Conservation (phyloP, 2,329 filamentous ascomycete genomes). For the Aspergillus cejpii region DNA sequence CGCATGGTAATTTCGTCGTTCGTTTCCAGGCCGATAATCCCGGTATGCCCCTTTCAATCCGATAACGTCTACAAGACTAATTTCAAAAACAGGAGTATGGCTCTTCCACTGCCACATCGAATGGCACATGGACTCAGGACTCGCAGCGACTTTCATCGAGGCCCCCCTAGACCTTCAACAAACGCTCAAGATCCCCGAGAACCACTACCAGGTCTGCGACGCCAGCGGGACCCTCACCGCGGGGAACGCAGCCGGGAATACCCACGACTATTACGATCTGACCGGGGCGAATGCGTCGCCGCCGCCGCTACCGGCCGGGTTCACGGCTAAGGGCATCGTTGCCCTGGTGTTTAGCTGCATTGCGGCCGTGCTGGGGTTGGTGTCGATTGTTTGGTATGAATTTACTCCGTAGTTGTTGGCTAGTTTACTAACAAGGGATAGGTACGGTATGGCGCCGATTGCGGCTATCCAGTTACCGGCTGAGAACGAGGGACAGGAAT, state of each 20-base stretch:
- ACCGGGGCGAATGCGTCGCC: conserved; percentile 53
- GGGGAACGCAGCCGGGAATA: conserved; percentile 71
- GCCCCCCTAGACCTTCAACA: conserved; percentile 31
- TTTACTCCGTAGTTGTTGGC: too few species aligned
- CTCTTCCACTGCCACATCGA: conserved; percentile 45
- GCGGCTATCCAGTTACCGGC: neutral
- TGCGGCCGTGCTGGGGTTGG: conserved; percentile 61
- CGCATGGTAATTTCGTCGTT: conserved; percentile 47
- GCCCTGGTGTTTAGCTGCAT: conserved; percentile 66
- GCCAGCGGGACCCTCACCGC: conserved; percentile 45
- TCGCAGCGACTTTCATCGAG: conserved; percentile 49
- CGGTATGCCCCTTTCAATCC: conserved; percentile 19
- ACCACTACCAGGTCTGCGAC: conserved; percentile 18
- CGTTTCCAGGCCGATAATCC: conserved; percentile 49
- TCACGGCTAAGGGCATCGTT: conserved; percentile 62
- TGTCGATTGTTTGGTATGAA: conserved; percentile 58
- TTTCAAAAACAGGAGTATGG: conserved; percentile 28
- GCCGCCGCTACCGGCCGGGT: conserved; percentile 56
- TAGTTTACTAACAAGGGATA: neutral
- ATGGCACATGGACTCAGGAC: conserved; percentile 47
- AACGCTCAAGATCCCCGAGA: conserved; percentile 1
- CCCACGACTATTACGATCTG: conserved; percentile 55
- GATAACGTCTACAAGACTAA: neutral
- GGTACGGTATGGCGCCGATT: neutral
- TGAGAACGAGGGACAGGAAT: too few species aligned